Evolutionary conservation across 768 basidiomycete genomes (phyloP), one percentile per base, ranked within the genome.

Genomic region (Mycena floridula): DNA sequence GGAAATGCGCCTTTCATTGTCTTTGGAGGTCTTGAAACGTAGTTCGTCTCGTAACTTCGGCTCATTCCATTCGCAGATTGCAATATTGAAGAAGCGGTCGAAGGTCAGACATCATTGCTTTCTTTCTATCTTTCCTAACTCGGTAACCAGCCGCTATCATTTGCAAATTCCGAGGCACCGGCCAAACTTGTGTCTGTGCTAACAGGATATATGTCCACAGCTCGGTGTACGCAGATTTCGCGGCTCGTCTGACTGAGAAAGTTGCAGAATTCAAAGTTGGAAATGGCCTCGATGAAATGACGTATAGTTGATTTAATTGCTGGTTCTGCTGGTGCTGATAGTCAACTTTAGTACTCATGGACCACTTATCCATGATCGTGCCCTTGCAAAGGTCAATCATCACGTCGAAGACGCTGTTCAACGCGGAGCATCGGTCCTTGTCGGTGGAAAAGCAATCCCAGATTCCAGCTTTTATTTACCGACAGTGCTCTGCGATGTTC

Each of bases 1-100:
- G 95, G 96, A 23, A 98, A 98, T 53, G 82, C 94, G 0, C 88
- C 95, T 0, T 93, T 99, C 63, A 96, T 98, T 53, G 88, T 99
- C 6, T 98, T 99, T 60, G 88, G 92, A 50, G n/a, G n/a, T n/a
- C n/a, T n/a, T n/a, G n/a, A n/a, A n/a, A n/a, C n/a, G n/a, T n/a
- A n/a, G n/a, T n/a, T n/a, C n/a, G n/a, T n/a, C n/a, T n/a, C n/a
- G n/a, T n/a, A n/a, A n/a, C n/a, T n/a, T n/a, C n/a, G n/a, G n/a
- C n/a, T n/a, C n/a, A n/a, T n/a, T n/a, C n/a, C n/a, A n/a, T n/a
- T n/a, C n/a, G n/a, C n/a, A n/a, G 96, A 98, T 57, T 95, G 93
- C 0, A 84, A 98, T 59, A 75, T 99, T 42, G 89, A 92, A 40
- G 81, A 85, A 45, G 96, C 96, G 23, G 90, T 99, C 6, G 81